phyloP scores from a whole-genome alignment of 139 green algal species.

The Raphidocelis subcapitata region DNA sequence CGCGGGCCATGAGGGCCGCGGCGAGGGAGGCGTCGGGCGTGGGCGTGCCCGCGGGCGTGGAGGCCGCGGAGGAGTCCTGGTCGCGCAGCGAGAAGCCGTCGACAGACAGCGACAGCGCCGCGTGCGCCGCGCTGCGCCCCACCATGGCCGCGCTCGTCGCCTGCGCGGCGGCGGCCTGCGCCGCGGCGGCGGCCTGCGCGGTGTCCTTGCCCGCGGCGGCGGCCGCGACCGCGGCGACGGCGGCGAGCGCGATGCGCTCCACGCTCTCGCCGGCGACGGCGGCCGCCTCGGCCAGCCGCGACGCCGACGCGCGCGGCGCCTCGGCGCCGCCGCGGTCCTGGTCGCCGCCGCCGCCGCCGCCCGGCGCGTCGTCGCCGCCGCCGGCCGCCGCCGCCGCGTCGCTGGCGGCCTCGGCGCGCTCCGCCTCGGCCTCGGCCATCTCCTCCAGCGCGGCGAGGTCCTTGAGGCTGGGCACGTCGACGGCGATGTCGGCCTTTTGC shows the following conservation, averaged over 20 bases:
- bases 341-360: neutral
- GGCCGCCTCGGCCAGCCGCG: conserved; percentile 25
- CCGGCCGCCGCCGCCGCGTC: neutral
- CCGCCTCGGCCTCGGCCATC: conserved; percentile 14
- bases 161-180: conserved; percentile 19
- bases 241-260: conserved; percentile 6
- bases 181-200: conserved; percentile 12
- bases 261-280: conserved; percentile 17
- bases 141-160: conserved; percentile 22
- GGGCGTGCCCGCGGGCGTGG: too few species aligned
- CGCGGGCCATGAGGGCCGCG: neutral
- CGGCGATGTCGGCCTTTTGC: conserved; percentile 20
- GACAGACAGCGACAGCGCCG: too few species aligned
- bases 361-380: neutral
- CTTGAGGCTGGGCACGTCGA: conserved; percentile 15
- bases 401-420: conserved; percentile 13
- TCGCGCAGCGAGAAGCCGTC: too few species aligned
- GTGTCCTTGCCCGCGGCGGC: conserved; percentile 22
- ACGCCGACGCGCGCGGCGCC: too few species aligned
- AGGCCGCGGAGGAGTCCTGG: too few species aligned
- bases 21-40: too few species aligned
- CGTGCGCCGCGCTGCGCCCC: too few species aligned
- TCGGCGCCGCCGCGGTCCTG: neutral
- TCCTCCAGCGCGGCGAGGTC: conserved; percentile 19
- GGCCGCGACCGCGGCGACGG: conserved; percentile 26